A percentile compares a stretch with the other conserved stretches of the same genome.
These are phyloP conservation scores for Diaporthe citrichinensis DNA, from an alignment of 2,329 filamentous ascomycete species.

Conservation along the genomic window DNA sequence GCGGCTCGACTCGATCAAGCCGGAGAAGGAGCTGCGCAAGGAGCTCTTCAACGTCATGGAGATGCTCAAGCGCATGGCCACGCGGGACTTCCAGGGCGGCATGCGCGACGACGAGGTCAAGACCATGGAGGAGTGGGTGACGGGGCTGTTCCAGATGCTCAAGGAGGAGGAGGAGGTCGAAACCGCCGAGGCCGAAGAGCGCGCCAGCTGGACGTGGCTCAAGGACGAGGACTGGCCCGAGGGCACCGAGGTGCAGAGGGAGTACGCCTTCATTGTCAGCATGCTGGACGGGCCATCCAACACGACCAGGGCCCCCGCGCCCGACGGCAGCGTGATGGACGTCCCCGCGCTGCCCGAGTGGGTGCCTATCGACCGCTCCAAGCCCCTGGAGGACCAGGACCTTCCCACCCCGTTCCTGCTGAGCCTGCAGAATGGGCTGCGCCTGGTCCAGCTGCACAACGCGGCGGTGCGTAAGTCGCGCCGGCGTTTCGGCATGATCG, in stretches of 20 bases:
- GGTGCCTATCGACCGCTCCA: slow-evolving; percentile 66
- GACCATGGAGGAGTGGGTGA: slow-evolving; percentile 85
- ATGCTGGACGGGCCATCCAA: slow-evolving; percentile 61
- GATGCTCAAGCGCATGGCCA: slow-evolving; percentile 90
- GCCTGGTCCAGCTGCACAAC: slow-evolving; percentile 91
- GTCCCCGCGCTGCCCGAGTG: slow-evolving; percentile 76
- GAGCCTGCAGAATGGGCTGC: slow-evolving; percentile 82
- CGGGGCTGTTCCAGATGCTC: slow-evolving; percentile 82
- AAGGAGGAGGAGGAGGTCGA: slow-evolving; percentile 84
- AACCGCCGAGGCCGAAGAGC: slow-evolving; percentile 77
- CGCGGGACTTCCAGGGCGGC: slow-evolving; percentile 86
- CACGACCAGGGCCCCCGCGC: slow-evolving; percentile 36
- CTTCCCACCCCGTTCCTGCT: slow-evolving; percentile 81
- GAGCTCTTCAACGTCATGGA: slow-evolving; percentile 91
- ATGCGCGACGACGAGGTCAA: slow-evolving; percentile 83
- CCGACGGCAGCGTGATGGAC: slow-evolving; percentile 59
- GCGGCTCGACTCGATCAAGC: slow-evolving; percentile 86
- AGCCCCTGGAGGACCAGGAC: slow-evolving; percentile 48
- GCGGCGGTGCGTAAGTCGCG: slow-evolving; percentile 86
- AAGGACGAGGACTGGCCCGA: slow-evolving; percentile 80
- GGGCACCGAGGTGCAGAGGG: slow-evolving; percentile 76
- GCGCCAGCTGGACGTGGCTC: slow-evolving; percentile 85
- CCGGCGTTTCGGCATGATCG: slow-evolving; percentile 90
- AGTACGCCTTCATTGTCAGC: slow-evolving; percentile 84
- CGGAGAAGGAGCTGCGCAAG: slow-evolving; percentile 86